Base-by-base conservation (phyloP, 306 rosid species). In the Erythrophleum fordii region DNA sequence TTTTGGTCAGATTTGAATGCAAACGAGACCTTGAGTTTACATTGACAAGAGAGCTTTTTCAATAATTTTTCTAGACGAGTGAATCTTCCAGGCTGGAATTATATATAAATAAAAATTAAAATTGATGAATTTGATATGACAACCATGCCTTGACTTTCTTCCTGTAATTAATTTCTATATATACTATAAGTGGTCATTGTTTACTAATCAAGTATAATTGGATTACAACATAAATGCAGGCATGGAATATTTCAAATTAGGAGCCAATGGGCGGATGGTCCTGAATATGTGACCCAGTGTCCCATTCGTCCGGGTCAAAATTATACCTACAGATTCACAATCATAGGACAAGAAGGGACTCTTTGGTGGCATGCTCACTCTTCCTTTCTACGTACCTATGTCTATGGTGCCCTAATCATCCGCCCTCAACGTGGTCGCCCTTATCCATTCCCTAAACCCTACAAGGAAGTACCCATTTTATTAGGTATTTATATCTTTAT, bases 281-380 rank as follows among this genome's bases (percentile, higher is more conserved):
- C 97, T 0, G 89, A 28, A 31, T 87, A 75, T 59, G 83, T 86
- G 52, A 93, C 94, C 16, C 97, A 93, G 55, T 93, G 97, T 34
- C 93, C 97, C 9, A 90, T 93, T 25, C 86, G 45, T 14, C 56
- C 94, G 0, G 86, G 85, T 6, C 17, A 73, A 0, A 88, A 26
- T 6, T 93, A 84, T 46, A 85, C 91, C 0, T 89, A 93, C 62
- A 83, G 20, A 55, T 93, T 91, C 56, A 82, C 83, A 0, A 66
- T 93, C 74, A 86, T 77, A 6, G 86, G 81, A 26, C 95, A 93
- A 74, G 97, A 93, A 45, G 97, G 98, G 0, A 93, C 95, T 10
- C 90, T 91, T 17, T 93, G 97, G 93, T 91, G 97, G 97, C 95
- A 93, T 75, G 91, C 95, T 0, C 95, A 91, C 72, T 64, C 82